These are phyloP conservation scores for Boletus rex-veris DNA, from an alignment of 768 basidiomycete species.

Conservation along the genomic window DNA sequence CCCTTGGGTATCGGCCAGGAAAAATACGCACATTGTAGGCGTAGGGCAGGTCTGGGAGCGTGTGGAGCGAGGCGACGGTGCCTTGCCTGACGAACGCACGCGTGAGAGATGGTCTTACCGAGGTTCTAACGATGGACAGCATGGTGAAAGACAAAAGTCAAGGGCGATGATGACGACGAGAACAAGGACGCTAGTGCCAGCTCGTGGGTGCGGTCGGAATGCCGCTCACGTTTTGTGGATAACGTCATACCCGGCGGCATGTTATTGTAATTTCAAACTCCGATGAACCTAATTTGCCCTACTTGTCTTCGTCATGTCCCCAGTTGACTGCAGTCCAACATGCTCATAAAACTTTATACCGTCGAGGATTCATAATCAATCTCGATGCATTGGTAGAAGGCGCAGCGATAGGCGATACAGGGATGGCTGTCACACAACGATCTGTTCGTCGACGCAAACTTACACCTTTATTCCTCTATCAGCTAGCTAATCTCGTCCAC, in stretches of 20 bases:
- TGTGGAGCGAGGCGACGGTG: conserved; percentile 52
- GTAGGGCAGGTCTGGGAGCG: conserved; percentile 78
- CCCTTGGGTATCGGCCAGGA: too few relatives aligned
- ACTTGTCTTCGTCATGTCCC: too few relatives aligned
- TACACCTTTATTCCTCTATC: conserved; percentile 11
- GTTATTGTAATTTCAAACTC: neutral
- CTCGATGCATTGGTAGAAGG: neutral
- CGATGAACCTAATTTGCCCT: too few relatives aligned
- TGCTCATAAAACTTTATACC: conserved; percentile 13
- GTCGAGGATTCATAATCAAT: conserved; percentile 12
- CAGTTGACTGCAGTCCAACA: too few relatives aligned
- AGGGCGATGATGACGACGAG: neutral
- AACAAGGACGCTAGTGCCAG: neutral
- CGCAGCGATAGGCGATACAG: too few relatives aligned
- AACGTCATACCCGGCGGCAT: neutral
- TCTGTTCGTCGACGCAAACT: neutral
- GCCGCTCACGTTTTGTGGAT: neutral
- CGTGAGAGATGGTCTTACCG: conserved; percentile 41
- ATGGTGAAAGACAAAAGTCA: conserved; percentile 27
- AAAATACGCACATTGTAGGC: conserved; percentile 59
- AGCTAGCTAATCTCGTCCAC: neutral
- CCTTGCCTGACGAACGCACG: conserved; percentile 45
- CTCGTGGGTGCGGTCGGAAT: neutral
- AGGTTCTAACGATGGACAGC: conserved; percentile 46
- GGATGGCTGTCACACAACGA: too few relatives aligned